phyloP scores from a whole-genome alignment of 2,329 filamentous ascomycete species.

The Paecilomyces formosus region DNA sequence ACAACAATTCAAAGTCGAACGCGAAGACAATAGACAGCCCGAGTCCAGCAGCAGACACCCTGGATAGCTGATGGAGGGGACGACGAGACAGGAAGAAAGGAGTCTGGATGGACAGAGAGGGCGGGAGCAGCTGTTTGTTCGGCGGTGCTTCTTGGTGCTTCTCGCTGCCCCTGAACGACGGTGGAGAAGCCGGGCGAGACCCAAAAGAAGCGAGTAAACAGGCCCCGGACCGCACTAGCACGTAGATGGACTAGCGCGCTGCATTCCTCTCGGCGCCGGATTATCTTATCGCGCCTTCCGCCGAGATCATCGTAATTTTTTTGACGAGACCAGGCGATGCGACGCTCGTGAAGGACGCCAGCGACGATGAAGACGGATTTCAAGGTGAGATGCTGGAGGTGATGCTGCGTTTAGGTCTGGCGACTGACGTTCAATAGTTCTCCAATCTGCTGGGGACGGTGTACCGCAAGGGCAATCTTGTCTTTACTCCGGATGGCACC shows the following conservation, averaged over 20 bases:
- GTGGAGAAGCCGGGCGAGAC: constrained; percentile 6
- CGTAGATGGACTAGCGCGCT: constrained; percentile 13
- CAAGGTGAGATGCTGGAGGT: constrained; percentile 55
- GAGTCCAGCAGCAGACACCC: neutral
- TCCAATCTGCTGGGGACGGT: constrained; percentile 97
- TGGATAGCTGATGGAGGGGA: neutral
- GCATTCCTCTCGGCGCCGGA: constrained; percentile 14
- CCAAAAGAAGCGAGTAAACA: constrained; percentile 14
- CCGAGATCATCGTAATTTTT: constrained; percentile 9
- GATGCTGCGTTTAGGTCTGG: neutral
- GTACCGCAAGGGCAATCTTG: constrained; percentile 93
- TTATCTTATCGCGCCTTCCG: constrained; percentile 19
- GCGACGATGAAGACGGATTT: constrained; percentile 94
- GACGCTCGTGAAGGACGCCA: constrained; percentile 1
- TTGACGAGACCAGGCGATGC: constrained; percentile 3
- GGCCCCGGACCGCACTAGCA: constrained; percentile 23
- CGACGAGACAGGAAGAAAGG: neutral
- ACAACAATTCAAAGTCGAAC: constrained; percentile 6
- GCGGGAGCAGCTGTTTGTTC: constrained; percentile 1
- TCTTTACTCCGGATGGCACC: constrained; percentile 94
- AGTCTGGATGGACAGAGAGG: neutral
- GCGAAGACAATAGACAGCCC: neutral
- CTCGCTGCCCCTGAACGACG: constrained; percentile 7
- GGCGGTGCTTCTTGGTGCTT: neutral
- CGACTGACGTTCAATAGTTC: constrained; percentile 55